Percentiles rank a stretch among this genome's conserved stretches.
phyloP scores from a whole-genome alignment of 2,329 filamentous ascomycete species.

The Magnaporthiopsis rhizophila region DNA sequence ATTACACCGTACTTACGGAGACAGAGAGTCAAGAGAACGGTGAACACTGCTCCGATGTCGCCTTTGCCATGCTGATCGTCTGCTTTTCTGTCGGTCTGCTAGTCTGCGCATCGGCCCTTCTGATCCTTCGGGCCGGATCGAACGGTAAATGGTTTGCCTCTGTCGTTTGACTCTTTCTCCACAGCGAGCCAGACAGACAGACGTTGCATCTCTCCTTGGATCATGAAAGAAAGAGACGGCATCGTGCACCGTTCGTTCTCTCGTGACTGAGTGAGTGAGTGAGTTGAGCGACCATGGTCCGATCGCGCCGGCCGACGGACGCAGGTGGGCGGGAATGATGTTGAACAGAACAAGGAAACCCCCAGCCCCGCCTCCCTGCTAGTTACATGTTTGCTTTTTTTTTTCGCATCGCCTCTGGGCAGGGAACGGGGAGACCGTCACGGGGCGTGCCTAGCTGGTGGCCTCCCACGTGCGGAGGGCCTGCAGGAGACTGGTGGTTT shows the following conservation, averaged over 20 bases:
- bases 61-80: too few species aligned
- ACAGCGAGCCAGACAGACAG: too few species aligned
- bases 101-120: too few species aligned
- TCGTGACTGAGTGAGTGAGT: neutral
- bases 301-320: neutral
- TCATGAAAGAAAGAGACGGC: too few species aligned
- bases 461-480: neutral
- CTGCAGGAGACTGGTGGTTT: neutral
- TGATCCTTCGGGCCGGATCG: too few species aligned
- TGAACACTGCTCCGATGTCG: too few species aligned
- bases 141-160: too few species aligned
- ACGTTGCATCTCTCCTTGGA: neutral
- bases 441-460: neutral
- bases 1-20: too few species aligned
- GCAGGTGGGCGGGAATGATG: neutral
- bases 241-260: neutral
- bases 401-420: too few species aligned
- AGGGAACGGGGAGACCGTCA: neutral
- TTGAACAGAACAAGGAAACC: neutral
- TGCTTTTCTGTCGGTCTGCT: too few species aligned
- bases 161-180: too few species aligned
- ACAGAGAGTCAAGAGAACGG: too few species aligned
- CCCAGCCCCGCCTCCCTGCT: neutral
- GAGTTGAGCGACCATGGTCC: neutral
- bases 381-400: neutral